A percentile compares a stretch with the other conserved stretches of the same genome.
Evolutionary conservation across 2,329 filamentous ascomycete genomes (phyloP).

Genomic region (Monosporascus sp.): DNA sequence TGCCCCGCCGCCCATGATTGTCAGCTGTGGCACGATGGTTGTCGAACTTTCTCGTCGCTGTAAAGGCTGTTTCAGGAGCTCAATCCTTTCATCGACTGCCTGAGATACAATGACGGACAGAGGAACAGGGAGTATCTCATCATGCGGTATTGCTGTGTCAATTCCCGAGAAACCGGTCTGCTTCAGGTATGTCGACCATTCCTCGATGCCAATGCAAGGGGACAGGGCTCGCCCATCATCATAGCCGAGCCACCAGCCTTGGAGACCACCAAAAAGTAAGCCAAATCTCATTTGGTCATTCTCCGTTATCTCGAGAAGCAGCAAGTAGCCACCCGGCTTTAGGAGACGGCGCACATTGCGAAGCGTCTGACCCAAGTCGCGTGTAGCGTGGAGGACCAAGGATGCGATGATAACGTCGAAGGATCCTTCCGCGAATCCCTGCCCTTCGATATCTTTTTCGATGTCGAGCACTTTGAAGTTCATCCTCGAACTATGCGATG

Average conservation of each 20-base stretch:
- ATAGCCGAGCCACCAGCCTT: constrained; percentile 8
- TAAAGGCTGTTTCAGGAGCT: constrained; percentile 5
- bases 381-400: constrained; percentile 26
- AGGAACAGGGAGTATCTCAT: background rate
- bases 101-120: constrained; percentile 26
- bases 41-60: background rate
- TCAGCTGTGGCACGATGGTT: constrained; percentile 4
- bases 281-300: background rate
- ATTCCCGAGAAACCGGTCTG: constrained; percentile 24
- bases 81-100: constrained; percentile 22
- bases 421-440: constrained; percentile 22
- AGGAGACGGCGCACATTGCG: constrained; percentile 24
- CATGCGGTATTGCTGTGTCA: constrained; percentile 10
- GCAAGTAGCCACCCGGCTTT: constrained; percentile 33
- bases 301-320: constrained; percentile 11
- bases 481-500: constrained; percentile 21
- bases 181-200: constrained; percentile 20
- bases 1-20: constrained; percentile 14
- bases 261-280: constrained; percentile 1
- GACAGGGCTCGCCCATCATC: constrained; percentile 2
- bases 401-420: constrained; percentile 31
- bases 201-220: background rate
- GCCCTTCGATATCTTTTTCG: constrained; percentile 19
- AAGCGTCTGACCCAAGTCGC: constrained; percentile 16
- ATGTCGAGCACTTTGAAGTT: constrained; percentile 27